These are phyloP conservation scores for Hygrophoropsis aurantiaca DNA, from an alignment of 768 basidiomycete species.

Conservation along the genomic window DNA sequence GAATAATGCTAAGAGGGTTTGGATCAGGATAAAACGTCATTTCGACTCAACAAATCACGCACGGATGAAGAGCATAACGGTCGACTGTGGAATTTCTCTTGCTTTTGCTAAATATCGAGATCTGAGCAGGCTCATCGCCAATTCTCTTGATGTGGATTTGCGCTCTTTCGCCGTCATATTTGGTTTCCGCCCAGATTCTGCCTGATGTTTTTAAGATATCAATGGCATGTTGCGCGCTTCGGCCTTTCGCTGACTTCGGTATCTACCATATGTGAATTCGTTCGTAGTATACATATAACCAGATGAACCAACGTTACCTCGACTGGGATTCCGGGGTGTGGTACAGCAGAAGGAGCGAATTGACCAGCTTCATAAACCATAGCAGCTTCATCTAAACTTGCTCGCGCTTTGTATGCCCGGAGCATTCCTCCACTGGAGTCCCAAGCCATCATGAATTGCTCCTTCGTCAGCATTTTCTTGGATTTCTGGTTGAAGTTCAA, in stretches of 20 bases:
- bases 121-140: constrained; percentile 37
- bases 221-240: constrained; percentile 57
- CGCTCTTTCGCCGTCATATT: constrained; percentile 94
- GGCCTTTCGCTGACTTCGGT: constrained; percentile 81
- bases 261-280: constrained; percentile 41
- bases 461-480: constrained; percentile 52
- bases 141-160: constrained; percentile 79
- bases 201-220: constrained; percentile 27
- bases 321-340: constrained; percentile 59
- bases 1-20: constrained; percentile 48
- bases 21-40: constrained; percentile 3
- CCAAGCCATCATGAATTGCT: constrained; percentile 73
- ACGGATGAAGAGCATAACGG: constrained; percentile 62
- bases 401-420: constrained; percentile 51
- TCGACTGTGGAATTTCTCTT: constrained; percentile 80
- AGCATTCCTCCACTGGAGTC: constrained; percentile 57
- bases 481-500: constrained; percentile 56
- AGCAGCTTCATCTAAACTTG: constrained; percentile 59
- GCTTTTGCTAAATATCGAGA: constrained; percentile 88
- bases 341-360: constrained; percentile 26
- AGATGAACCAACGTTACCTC: constrained; percentile 42
- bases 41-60: constrained; percentile 8
- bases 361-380: constrained; percentile 39
- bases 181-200: constrained; percentile 81
- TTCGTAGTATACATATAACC: background rate